phyloP scores from a whole-genome alignment of 768 basidiomycete species.

The Trametes maxima region DNA sequence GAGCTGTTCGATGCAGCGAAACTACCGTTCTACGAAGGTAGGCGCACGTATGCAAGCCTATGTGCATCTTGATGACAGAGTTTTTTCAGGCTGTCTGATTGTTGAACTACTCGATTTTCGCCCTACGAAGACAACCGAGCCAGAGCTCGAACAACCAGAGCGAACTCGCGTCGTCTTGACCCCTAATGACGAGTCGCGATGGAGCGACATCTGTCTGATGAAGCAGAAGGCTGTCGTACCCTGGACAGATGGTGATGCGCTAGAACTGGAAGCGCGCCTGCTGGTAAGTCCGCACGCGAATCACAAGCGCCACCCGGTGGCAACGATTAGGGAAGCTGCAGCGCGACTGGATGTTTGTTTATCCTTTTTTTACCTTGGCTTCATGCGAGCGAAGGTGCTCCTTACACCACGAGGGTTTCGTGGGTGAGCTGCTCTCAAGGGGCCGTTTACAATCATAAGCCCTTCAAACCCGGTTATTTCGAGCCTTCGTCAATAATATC shows the following conservation, averaged over 20 bases:
- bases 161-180: conserved; percentile 74
- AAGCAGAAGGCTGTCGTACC: conserved; percentile 57
- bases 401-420: too few species aligned
- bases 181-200: conserved; percentile 76
- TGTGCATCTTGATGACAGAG: background rate
- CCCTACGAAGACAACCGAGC: conserved; percentile 57
- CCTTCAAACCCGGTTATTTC: background rate
- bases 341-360: too few species aligned
- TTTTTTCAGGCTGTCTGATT: conserved; percentile 70
- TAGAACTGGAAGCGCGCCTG: conserved; percentile 74
- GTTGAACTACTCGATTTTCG: conserved; percentile 83
- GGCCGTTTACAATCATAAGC: too few species aligned
- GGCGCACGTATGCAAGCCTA: conserved; percentile 22
- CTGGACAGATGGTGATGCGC: conserved; percentile 72
- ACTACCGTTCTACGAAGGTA: conserved; percentile 85
- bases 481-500: too few species aligned
- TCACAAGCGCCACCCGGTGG: background rate
- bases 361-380: too few species aligned
- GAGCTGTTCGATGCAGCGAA: conserved; percentile 74
- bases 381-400: too few species aligned
- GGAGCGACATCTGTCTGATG: conserved; percentile 75
- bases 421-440: too few species aligned
- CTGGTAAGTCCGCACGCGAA: conserved; percentile 50
- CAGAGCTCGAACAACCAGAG: conserved; percentile 58
- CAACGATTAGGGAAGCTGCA: background rate